Conservation (phyloP, 2,329 filamentous ascomycete species). For the Aspergillus tubingensis region DNA sequence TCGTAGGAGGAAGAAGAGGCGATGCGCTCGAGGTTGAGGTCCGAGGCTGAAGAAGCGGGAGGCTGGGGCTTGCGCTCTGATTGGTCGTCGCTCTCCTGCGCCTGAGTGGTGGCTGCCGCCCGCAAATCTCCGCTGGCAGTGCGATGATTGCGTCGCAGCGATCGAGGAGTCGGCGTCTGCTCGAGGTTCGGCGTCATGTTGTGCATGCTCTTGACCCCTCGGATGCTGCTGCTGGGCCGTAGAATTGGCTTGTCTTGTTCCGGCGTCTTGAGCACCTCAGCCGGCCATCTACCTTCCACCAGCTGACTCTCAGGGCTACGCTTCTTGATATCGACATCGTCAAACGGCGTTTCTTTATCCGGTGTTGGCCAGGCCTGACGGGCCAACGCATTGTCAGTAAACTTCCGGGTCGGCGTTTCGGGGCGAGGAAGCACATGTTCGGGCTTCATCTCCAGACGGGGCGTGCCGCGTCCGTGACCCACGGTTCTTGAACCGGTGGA, state of each 20-base stretch:
- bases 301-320: conserved; percentile 13
- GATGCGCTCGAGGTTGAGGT: conserved; percentile 41
- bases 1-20: conserved; percentile 62
- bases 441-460: conserved; percentile 44
- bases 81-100: conserved; percentile 31
- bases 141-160: conserved; percentile 64
- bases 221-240: conserved; percentile 55
- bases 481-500: conserved; percentile 43
- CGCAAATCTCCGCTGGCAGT: conserved; percentile 61
- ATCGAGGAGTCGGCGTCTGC: conserved; percentile 25
- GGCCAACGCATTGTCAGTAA: conserved; percentile 36
- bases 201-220: conserved; percentile 40
- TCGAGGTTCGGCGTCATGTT: conserved; percentile 11
- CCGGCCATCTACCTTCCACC: conserved; percentile 30
- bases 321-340: conserved; percentile 30
- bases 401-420: conserved; percentile 34
- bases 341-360: conserved; percentile 23
- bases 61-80: conserved; percentile 32
- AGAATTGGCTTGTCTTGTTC: conserved; percentile 34
- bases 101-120: conserved; percentile 64
- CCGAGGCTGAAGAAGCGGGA: conserved; percentile 25
- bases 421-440: conserved; percentile 40
- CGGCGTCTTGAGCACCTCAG: conserved; percentile 39
- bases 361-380: conserved; percentile 35
- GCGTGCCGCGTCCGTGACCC: conserved; percentile 33